A percentile compares a stretch with the other conserved stretches of the same genome.
These are phyloP conservation scores for Otatea glauca DNA, from an alignment of 176 grass and related monocot species.

Conservation along the genomic window DNA sequence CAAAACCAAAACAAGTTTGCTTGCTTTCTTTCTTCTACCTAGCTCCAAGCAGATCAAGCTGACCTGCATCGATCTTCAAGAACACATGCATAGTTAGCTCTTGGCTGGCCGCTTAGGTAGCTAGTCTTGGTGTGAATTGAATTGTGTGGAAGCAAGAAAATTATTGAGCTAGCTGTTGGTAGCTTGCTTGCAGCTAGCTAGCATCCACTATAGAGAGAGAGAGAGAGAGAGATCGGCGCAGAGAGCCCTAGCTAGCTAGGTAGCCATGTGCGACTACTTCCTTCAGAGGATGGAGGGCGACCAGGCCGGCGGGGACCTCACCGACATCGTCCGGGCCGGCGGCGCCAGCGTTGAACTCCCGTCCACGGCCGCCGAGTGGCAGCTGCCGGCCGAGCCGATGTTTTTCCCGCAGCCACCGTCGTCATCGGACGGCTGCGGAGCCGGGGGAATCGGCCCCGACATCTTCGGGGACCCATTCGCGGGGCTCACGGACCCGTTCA, in stretches of 20 bases:
- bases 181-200: conserved; percentile 10
- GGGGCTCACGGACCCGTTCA: conserved; percentile 64
- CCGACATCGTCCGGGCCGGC: conserved; percentile 57
- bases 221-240: conserved; percentile 25
- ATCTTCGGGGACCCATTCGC: conserved; percentile 69
- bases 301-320: conserved; percentile 57
- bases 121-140: background rate
- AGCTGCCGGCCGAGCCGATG: conserved; percentile 45
- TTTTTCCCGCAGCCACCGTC: conserved; percentile 39
- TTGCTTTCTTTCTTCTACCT: conserved; percentile 33
- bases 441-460: background rate
- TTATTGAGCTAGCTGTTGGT: conserved; percentile 28
- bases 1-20: conserved; percentile 37
- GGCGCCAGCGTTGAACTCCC: conserved; percentile 42
- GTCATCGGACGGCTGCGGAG: background rate
- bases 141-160: conserved; percentile 34
- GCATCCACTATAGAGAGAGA: conserved; percentile 45
- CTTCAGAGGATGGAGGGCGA: conserved; percentile 64
- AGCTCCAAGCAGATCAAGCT: conserved; percentile 44
- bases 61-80: conserved; percentile 8
- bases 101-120: background rate
- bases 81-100: conserved; percentile 13
- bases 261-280: conserved; percentile 65
- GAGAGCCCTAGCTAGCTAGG: conserved; percentile 42
- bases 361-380: conserved; percentile 52